Conservation (phyloP, 257 asterid genomes). For the Ilex aquifolium region DNA sequence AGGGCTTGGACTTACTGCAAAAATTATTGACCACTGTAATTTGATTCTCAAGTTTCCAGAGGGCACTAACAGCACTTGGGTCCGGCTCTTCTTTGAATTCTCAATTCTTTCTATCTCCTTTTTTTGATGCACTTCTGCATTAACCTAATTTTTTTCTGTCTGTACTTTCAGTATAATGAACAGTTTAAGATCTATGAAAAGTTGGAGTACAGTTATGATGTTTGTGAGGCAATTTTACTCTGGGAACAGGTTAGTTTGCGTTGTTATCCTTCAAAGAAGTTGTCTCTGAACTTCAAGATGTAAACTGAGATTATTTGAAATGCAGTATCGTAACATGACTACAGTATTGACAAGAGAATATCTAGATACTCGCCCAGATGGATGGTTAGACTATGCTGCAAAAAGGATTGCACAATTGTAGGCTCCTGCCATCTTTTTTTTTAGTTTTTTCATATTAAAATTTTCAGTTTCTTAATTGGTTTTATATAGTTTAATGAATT, state of each 20-base stretch:
- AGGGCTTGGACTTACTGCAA: constrained; percentile 92
- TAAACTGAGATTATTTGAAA: constrained; percentile 35
- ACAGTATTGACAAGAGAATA: constrained; percentile 96
- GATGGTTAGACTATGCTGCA: constrained; percentile 93
- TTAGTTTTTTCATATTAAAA: constrained; percentile 7
- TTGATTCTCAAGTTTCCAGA: constrained; percentile 81
- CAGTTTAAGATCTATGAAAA: constrained; percentile 93
- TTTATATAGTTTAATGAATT: neutral
- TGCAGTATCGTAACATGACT: constrained; percentile 99
- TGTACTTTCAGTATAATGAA: constrained; percentile 64
- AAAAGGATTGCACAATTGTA: constrained; percentile 95
- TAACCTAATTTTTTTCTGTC: constrained; percentile 5
- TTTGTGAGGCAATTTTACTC: constrained; percentile 80
- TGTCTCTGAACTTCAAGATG: constrained; percentile 12
- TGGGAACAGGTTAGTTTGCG: constrained; percentile 84
- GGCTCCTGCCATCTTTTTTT: constrained; percentile 23
- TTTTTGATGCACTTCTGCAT: constrained; percentile 9
- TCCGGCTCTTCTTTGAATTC: constrained; percentile 30
- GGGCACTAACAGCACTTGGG: constrained; percentile 99
- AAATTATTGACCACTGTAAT: constrained; percentile 83
- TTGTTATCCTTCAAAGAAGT: neutral
- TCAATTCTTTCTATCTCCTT: constrained; percentile 5
- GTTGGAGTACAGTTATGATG: constrained; percentile 83
- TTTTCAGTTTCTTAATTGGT: neutral
- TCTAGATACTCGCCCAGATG: constrained; percentile 92